These are phyloP conservation scores for Zygosaccharomyces lentus DNA, from an alignment of 805 yeast genomes.

Conservation along the genomic window DNA sequence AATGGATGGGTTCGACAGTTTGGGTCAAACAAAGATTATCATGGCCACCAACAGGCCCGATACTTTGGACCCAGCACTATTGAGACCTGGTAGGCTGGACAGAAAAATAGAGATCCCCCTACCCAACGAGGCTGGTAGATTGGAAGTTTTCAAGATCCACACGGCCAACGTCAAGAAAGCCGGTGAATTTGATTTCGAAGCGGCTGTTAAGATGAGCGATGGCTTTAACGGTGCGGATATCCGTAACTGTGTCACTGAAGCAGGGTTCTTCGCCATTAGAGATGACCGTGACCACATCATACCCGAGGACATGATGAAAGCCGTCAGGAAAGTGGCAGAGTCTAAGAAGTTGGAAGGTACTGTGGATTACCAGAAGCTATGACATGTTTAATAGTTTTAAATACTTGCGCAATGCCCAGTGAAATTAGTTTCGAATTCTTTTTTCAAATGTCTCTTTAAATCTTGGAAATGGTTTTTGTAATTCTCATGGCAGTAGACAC, in stretches of 20 bases:
- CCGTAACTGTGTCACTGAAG: conserved; percentile 95
- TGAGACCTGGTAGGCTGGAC: conserved; percentile 97
- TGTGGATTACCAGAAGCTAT: conserved; percentile 90
- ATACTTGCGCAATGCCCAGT: conserved; percentile 10
- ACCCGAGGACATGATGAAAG: conserved; percentile 94
- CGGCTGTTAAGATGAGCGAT: conserved; percentile 96
- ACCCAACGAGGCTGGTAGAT: conserved; percentile 93
- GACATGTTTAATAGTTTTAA: conserved; percentile 14
- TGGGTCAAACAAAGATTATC: conserved; percentile 94
- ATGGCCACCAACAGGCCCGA: conserved; percentile 99
- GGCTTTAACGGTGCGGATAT: conserved; percentile 99
- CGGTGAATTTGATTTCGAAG: conserved; percentile 96
- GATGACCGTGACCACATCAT: conserved; percentile 94
- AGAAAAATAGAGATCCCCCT: conserved; percentile 92
- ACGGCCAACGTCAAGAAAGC: conserved; percentile 77
- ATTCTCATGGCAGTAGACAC: conserved; percentile 41
- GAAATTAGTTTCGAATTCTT: conserved; percentile 35
- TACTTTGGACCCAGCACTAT: conserved; percentile 92
- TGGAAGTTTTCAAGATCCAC: conserved; percentile 92
- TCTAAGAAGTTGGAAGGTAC: conserved; percentile 96
- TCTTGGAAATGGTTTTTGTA: conserved; percentile 41
- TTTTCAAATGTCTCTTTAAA: conserved; percentile 40
- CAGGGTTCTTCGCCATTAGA: conserved; percentile 96
- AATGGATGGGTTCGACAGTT: conserved; percentile 96
- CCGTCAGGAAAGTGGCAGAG: conserved; percentile 95